These are phyloP conservation scores for Torulaspora gathmanii DNA, from an alignment of 805 yeast genomes.

Conservation along the genomic window DNA sequence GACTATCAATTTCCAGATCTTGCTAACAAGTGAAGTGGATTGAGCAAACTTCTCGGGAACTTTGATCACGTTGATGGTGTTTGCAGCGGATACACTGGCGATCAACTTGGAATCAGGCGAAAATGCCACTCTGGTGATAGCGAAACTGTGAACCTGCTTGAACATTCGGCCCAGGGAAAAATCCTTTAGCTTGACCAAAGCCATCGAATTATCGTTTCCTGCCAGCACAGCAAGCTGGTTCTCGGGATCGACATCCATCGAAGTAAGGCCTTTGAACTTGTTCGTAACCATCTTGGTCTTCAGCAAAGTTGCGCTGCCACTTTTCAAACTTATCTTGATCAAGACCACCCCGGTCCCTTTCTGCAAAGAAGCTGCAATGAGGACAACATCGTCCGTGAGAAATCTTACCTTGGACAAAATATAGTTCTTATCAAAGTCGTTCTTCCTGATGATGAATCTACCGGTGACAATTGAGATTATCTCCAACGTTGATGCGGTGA, in stretches of 20 bases:
- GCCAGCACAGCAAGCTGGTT: constrained; percentile 42
- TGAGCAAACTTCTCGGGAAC: constrained; percentile 49
- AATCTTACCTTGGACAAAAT: constrained; percentile 37
- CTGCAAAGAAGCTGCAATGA: constrained; percentile 44
- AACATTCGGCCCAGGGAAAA: constrained; percentile 49
- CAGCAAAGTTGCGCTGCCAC: constrained; percentile 22
- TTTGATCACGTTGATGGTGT: constrained; percentile 57
- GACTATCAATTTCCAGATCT: constrained; percentile 22
- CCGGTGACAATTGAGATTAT: constrained; percentile 42
- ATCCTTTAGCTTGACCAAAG: constrained; percentile 48
- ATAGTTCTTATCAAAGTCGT: constrained; percentile 35
- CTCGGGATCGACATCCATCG: constrained; percentile 41
- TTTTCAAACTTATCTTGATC: constrained; percentile 26
- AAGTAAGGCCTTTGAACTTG: constrained; percentile 51
- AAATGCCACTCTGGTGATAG: constrained; percentile 68
- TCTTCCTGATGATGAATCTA: constrained; percentile 34
- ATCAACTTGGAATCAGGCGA: constrained; percentile 62
- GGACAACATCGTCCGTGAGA: constrained; percentile 32
- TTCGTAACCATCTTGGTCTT: constrained; percentile 26
- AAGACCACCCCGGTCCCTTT: constrained; percentile 41
- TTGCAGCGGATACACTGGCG: constrained; percentile 75
- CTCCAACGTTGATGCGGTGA: constrained; percentile 52
- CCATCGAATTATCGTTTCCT: constrained; percentile 57
- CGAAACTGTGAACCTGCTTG: constrained; percentile 66
- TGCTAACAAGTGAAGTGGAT: constrained; percentile 30